Conservation (phyloP, 805 yeast species). For the Schwanniomyces sp. region DNA sequence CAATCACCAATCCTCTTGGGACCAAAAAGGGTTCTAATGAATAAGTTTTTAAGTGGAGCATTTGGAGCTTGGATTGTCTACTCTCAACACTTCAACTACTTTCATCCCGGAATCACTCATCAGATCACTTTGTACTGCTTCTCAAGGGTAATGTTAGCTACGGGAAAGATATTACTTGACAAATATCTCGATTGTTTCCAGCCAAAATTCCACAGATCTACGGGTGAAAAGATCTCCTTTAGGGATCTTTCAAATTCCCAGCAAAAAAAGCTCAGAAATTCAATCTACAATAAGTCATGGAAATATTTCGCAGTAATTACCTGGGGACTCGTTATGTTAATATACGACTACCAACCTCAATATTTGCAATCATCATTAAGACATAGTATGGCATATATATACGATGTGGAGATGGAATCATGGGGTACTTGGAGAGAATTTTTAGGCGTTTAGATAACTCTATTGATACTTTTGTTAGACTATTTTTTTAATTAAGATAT, state of each 20-base stretch:
- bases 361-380: constrained; percentile 64
- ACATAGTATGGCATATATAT: constrained; percentile 69
- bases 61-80: constrained; percentile 44
- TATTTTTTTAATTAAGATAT: no score
- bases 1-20: constrained; percentile 33
- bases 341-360: constrained; percentile 62
- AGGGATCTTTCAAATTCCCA: constrained; percentile 31
- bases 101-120: constrained; percentile 56
- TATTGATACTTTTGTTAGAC: background rate
- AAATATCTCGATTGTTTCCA: constrained; percentile 34
- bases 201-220: constrained; percentile 19
- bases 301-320: constrained; percentile 57
- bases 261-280: constrained; percentile 28
- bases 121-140: constrained; percentile 75
- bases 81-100: constrained; percentile 43
- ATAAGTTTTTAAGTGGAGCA: constrained; percentile 40
- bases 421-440: constrained; percentile 51
- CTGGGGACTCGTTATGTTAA: constrained; percentile 76
- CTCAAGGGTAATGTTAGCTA: constrained; percentile 64
- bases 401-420: constrained; percentile 54
- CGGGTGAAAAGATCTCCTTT: constrained; percentile 18
- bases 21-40: constrained; percentile 21
- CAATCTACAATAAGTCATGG: constrained; percentile 47
- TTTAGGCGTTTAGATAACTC: constrained; percentile 29
- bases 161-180: constrained; percentile 52